Conservation (phyloP, 441 rosid genomes). For the Jatropha multifida region DNA sequence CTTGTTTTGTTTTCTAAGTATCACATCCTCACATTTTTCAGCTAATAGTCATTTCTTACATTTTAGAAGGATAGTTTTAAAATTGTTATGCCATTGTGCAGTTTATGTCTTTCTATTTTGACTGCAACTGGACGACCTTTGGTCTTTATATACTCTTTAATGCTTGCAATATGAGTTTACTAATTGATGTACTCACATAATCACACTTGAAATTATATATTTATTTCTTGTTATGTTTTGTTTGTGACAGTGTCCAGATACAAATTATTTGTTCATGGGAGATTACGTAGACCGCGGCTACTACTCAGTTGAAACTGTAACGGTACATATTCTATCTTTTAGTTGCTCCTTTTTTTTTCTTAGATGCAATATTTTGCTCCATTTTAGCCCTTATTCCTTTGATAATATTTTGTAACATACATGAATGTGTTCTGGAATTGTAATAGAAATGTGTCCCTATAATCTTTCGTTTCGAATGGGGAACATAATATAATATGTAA, state of each 20-base stretch:
- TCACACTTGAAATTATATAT: neutral
- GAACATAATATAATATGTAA: neutral
- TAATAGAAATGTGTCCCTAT: neutral
- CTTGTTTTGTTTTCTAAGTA: neutral
- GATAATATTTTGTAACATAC: neutral
- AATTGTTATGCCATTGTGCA: neutral
- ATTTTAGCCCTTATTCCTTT: neutral
- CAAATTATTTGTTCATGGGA: slow-evolving; percentile 78
- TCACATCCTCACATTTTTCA: too few species aligned
- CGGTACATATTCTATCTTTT: slow-evolving; percentile 43
- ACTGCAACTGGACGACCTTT: neutral
- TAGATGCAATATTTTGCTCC: neutral
- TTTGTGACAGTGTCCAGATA: slow-evolving; percentile 62
- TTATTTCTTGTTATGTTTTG: slow-evolving; percentile 15
- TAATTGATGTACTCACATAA: neutral
- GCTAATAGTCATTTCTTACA: neutral
- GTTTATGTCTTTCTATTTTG: neutral
- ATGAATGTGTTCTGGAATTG: neutral
- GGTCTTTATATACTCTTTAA: neutral
- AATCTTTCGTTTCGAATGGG: neutral
- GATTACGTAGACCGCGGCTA: slow-evolving; percentile 79
- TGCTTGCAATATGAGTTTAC: neutral
- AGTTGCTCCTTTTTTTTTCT: neutral
- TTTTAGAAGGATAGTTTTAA: neutral
- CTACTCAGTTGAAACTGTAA: slow-evolving; percentile 89